Evolutionary conservation across 768 basidiomycete species (phyloP).

Genomic region (Guyanaporus albipodus): DNA sequence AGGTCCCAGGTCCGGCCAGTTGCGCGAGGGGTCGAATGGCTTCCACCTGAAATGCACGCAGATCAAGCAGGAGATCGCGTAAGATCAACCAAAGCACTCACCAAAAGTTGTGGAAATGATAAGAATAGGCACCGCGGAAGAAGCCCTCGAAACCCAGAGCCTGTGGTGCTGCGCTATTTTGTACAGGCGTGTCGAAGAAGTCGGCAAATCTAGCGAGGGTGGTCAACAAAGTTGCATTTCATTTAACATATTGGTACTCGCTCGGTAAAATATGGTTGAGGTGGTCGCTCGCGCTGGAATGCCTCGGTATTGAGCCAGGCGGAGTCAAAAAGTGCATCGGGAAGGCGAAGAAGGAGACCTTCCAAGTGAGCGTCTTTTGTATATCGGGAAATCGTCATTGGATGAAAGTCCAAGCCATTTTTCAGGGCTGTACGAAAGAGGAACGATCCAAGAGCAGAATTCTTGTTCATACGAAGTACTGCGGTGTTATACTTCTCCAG

Average conservation of each 20-base stretch:
- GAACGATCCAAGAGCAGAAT: constrained; percentile 87
- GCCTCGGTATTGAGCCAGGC: constrained; percentile 95
- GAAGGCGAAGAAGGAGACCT: constrained; percentile 77
- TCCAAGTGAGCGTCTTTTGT: constrained; percentile 86
- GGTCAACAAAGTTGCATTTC: constrained; percentile 1
- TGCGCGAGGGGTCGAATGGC: constrained; percentile 88
- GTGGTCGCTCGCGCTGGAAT: constrained; percentile 88
- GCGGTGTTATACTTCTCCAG: constrained; percentile 95
- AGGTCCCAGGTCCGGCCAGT: constrained; percentile 91
- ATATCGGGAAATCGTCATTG: constrained; percentile 91
- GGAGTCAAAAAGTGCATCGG: constrained; percentile 94
- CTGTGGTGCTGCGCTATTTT: constrained; percentile 75
- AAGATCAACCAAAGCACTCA: constrained; percentile 31
- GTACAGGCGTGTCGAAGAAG: constrained; percentile 79
- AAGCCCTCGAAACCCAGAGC: constrained; percentile 92
- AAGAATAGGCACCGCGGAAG: constrained; percentile 93
- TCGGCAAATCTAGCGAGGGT: constrained; percentile 63
- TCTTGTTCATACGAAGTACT: constrained; percentile 89
- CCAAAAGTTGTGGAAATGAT: constrained; percentile 97
- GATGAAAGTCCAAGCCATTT: constrained; percentile 95
- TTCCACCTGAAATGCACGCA: constrained; percentile 68
- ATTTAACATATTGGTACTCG: constrained; percentile 31
- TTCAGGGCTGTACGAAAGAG: constrained; percentile 92
- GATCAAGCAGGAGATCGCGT: background rate
- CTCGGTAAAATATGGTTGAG: constrained; percentile 92